Conservation (phyloP, 192 early-diverging fungal species). For the Coemansia sp. region DNA sequence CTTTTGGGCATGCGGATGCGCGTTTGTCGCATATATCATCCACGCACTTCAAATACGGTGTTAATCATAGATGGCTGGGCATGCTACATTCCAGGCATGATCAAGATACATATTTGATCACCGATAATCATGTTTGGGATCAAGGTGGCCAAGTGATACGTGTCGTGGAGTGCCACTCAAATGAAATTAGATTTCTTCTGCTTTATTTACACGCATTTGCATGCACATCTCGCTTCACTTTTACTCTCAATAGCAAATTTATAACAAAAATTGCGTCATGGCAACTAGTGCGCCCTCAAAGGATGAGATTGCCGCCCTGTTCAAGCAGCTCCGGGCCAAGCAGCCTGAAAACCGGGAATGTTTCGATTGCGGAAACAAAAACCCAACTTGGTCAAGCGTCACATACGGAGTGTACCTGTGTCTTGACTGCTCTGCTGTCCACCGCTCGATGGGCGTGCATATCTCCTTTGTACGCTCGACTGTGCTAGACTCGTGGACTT, state of each 20-base stretch:
- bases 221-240: neutral
- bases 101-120: no score
- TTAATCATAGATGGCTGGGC: no score
- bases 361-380: constrained; percentile 95
- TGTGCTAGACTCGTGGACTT: constrained; percentile 86
- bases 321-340: constrained; percentile 47
- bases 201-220: neutral
- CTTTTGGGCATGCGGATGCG: neutral
- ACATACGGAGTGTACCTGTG: constrained; percentile 96
- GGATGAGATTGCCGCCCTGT: constrained; percentile 43
- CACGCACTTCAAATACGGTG: no score
- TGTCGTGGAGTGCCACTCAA: no score
- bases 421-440: constrained; percentile 93
- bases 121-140: no score
- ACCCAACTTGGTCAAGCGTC: constrained; percentile 93
- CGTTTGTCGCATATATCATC: neutral
- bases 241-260: neutral
- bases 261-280: constrained; percentile 15
- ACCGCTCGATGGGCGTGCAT: constrained; percentile 97
- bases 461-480: constrained; percentile 96
- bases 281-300: constrained; percentile 35
- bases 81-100: no score
- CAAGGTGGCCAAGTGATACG: no score
- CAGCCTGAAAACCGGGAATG: constrained; percentile 68
- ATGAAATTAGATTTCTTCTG: neutral